A percentile compares a stretch with the other conserved stretches of the same genome.
Evolutionary conservation across 306 rosid species (phyloP).

Genomic region (Prinsepia uniflora): DNA sequence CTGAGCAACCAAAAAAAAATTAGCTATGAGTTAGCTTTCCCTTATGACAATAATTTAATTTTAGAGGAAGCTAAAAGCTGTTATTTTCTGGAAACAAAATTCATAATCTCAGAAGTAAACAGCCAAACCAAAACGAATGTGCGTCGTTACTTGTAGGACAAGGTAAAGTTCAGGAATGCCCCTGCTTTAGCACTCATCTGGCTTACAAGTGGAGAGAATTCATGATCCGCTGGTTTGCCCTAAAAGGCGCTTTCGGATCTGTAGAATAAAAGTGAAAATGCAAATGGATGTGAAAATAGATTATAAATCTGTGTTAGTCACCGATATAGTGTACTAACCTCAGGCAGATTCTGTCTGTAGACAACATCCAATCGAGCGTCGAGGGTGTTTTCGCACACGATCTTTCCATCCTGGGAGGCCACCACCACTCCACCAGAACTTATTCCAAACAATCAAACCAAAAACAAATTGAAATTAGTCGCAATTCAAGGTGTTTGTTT

Average conservation of each 20-base stretch:
- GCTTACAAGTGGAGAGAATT: not conserved
- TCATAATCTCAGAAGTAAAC: not conserved
- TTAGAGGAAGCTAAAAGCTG: not conserved
- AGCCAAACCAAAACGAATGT: not conserved
- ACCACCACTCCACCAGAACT: slow-evolving; percentile 63
- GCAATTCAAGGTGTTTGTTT: too few species aligned
- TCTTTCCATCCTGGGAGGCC: slow-evolving; percentile 70
- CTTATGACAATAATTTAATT: not conserved
- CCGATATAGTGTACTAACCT: slow-evolving; percentile 31
- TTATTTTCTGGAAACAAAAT: slow-evolving; percentile 5
- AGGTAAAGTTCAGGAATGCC: not conserved
- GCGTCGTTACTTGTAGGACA: not conserved
- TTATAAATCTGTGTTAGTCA: not conserved
- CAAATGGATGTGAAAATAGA: not conserved
- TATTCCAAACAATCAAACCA: slow-evolving; percentile 8
- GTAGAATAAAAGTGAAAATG: not conserved
- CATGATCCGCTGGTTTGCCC: slow-evolving; percentile 10
- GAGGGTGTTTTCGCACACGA: slow-evolving; percentile 62
- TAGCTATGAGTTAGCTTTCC: not conserved
- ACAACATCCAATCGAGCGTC: slow-evolving; percentile 53
- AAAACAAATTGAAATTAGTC: not conserved
- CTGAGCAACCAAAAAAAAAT: not conserved
- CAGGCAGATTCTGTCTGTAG: slow-evolving; percentile 54
- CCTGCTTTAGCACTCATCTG: not conserved
- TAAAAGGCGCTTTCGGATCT: slow-evolving; percentile 37